Conservation (phyloP, 225 moss, liverwort and hornwort genomes). For the Physcomitrium patens region DNA sequence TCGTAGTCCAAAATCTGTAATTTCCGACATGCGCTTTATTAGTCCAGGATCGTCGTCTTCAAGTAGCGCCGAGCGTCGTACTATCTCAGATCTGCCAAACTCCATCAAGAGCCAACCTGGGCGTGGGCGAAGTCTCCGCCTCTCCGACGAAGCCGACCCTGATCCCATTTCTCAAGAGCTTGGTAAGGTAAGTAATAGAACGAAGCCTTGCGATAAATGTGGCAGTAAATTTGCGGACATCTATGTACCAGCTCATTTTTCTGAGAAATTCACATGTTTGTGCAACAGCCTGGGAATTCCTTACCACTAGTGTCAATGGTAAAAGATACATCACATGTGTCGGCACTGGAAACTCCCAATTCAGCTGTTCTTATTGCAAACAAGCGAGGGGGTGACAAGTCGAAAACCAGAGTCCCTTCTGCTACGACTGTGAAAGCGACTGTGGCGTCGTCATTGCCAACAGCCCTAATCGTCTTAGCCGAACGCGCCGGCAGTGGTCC, state of each 20-base stretch:
- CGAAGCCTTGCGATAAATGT: too few species aligned
- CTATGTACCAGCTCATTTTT: too few species aligned
- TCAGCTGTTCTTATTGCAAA: neutral
- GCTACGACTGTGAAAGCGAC: slow-evolving; percentile 22
- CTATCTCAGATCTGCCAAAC: slow-evolving; percentile 10
- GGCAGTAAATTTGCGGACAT: too few species aligned
- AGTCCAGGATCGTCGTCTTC: slow-evolving; percentile 52
- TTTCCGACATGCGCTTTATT: slow-evolving; percentile 40
- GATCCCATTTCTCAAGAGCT: slow-evolving; percentile 43
- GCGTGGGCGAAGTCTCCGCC: slow-evolving; percentile 41
- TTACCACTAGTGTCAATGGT: slow-evolving; percentile 41
- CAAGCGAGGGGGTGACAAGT: slow-evolving; percentile 30
- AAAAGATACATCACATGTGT: slow-evolving; percentile 29
- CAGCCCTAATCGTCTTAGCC: slow-evolving; percentile 24
- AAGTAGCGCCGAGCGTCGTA: slow-evolving; percentile 41
- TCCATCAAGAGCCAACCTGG: slow-evolving; percentile 34
- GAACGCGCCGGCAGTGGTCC: slow-evolving; percentile 23
- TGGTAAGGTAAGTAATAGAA: slow-evolving; percentile 23
- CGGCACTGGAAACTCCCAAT: slow-evolving; percentile 33
- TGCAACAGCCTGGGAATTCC: slow-evolving; percentile 37
- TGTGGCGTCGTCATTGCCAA: neutral
- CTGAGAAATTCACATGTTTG: too few species aligned
- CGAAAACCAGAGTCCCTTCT: slow-evolving; percentile 32
- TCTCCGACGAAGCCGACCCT: slow-evolving; percentile 49
- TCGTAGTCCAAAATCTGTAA: slow-evolving; percentile 47